Percentiles rank a stretch among this genome's conserved stretches.
phyloP scores from a whole-genome alignment of 2,329 filamentous ascomycete genomes.

The Stagonosporopsis chrysanthemi region DNA sequence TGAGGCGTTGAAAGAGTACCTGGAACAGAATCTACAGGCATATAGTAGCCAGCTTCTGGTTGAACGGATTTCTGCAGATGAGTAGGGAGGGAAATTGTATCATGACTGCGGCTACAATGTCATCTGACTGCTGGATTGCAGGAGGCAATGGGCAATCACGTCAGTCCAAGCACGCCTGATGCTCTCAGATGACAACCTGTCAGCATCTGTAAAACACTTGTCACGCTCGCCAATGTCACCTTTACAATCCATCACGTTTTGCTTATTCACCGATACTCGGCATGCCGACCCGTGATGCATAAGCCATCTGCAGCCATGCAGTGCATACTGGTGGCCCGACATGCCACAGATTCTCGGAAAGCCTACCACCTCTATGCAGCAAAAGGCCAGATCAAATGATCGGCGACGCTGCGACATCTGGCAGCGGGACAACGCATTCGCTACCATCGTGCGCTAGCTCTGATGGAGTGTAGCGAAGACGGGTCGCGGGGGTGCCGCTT shows the following conservation, averaged over 20 bases:
- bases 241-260: neutral
- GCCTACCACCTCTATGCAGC: slow-evolving; percentile 2
- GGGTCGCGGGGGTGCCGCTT: slow-evolving; percentile 20
- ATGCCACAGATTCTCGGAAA: neutral
- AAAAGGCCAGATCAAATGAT: slow-evolving; percentile 13
- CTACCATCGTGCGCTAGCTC: slow-evolving; percentile 19
- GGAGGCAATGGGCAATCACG: neutral
- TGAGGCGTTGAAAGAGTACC: neutral
- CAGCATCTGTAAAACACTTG: neutral
- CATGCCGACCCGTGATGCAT: slow-evolving; percentile 8
- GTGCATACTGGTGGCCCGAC: slow-evolving; percentile 3
- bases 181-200: neutral
- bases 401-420: slow-evolving; percentile 14
- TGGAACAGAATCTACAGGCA: neutral
- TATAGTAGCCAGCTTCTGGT: neutral
- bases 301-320: slow-evolving; percentile 8
- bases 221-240: neutral
- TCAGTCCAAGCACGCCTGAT: neutral
- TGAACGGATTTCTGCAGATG: neutral
- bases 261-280: slow-evolving; percentile 5
- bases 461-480: slow-evolving; percentile 10
- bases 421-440: slow-evolving; percentile 18
- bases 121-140: neutral
- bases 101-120: neutral
- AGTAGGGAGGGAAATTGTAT: neutral